Conservation (phyloP, 345 rosid genomes). For the Syzygium grande region DNA sequence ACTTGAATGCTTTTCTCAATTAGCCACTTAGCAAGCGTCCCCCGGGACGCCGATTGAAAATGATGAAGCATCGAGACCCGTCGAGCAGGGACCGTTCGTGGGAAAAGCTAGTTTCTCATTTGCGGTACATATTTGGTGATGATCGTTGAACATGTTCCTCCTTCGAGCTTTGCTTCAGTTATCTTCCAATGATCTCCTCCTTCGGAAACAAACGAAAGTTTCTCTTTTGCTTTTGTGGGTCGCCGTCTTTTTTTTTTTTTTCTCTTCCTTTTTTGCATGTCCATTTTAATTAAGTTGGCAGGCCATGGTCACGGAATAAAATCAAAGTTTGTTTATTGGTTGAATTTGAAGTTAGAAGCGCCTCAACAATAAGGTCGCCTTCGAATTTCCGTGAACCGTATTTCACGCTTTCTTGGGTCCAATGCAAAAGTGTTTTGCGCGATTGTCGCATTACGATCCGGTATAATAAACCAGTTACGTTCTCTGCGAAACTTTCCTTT, state of each 20-base stretch:
- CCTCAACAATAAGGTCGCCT: not conserved
- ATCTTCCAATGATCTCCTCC: not conserved
- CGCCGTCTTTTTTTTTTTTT: accelerated
- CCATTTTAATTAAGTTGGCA: not conserved
- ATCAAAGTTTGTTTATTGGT: not conserved
- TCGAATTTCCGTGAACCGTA: not conserved
- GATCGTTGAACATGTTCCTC: accelerated
- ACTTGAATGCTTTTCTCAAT: not conserved
- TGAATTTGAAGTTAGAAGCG: not conserved
- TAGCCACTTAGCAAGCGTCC: not conserved
- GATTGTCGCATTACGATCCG: not conserved
- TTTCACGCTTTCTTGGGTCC: not conserved
- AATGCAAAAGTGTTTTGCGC: not conserved
- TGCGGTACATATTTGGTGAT: not conserved
- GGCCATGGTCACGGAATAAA: not conserved
- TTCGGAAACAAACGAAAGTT: not conserved
- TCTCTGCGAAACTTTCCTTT: accelerated
- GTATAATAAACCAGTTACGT: not conserved
- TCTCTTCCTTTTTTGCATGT: not conserved
- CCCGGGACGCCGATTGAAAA: not conserved
- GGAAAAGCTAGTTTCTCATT: not conserved
- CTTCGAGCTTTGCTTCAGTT: not conserved
- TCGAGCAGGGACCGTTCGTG: not conserved
- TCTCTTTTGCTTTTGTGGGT: not conserved
- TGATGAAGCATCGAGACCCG: not conserved